Evolutionary conservation across 306 rosid species (phyloP), one percentile per base, ranked within the genome.

Genomic region (Alnus glutinosa): DNA sequence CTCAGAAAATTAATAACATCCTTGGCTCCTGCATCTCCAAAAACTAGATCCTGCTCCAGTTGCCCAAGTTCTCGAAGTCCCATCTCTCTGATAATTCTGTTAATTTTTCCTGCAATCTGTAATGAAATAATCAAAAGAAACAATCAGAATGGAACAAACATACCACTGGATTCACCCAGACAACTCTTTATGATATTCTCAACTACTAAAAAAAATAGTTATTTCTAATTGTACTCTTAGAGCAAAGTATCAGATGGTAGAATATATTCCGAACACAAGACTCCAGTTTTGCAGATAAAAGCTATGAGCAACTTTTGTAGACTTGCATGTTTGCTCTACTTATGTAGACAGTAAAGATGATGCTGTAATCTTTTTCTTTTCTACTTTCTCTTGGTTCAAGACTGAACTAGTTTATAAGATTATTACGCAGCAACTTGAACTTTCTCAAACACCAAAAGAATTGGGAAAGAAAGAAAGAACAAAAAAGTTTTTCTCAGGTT

Each of bases 11-110:
- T 89, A 81, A 95, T 95, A 68, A 95, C 98, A 6, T 95, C 98
- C 88, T 92, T 95, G 73, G 98, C 92, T 86, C 87, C 96, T 18
- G 98, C 97, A 82, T 95, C 97, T 66, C 98, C 98, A 76, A 95
- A 95, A 75, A 95, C 98, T 85, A 92, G 97, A 88, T 95, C 98
- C 83, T 95, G 98, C 85, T 95, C 98, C 76, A 95, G 83, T 82
- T 91, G 98, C 79, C 98, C 98, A 58, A 95, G 98, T 37, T 85
- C 94, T 81, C 96, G 85, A 64, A 95, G 97, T 62, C 87, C 90
- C 44, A 51, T 37, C 2, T 90, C 97, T 81, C 90, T 89, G 77
- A 95, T 95, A 68, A 88, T 86, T 84, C 15, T 91, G 90, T 95
- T 95, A 78, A 95, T 82, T 85, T 87, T 91, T 79, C 98, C 98